These are phyloP conservation scores for Circinella minor DNA, from an alignment of 371 early-diverging fungal genomes.

Conservation along the genomic window DNA sequence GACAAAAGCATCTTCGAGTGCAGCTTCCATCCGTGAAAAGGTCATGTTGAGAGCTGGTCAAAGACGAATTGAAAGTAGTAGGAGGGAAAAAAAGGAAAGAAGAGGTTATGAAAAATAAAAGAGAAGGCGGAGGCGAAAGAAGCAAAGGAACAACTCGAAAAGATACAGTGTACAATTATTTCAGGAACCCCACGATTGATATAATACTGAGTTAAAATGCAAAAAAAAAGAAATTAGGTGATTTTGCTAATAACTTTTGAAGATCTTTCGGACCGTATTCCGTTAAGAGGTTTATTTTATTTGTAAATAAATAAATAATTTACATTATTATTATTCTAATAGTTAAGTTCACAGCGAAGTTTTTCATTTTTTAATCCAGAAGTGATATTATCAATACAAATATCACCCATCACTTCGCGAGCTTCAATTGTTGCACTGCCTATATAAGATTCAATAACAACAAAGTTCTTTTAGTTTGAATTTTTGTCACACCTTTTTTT, in stretches of 20 bases:
- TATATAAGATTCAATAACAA: not conserved
- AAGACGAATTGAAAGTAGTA: not conserved
- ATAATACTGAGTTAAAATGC: not conserved
- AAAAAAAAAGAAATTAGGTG: too few species aligned
- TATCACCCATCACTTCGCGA: constrained; percentile 77
- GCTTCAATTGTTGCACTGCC: constrained; percentile 87
- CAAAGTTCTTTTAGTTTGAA: not conserved
- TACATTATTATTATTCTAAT: not conserved
- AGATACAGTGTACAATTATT: not conserved
- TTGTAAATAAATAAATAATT: too few species aligned
- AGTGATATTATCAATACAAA: constrained; percentile 41
- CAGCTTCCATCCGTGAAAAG: constrained; percentile 55
- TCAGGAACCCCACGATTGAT: not conserved
- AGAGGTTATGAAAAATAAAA: not conserved
- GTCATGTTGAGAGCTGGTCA: constrained; percentile 32
- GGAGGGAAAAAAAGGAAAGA: not conserved
- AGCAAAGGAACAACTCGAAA: not conserved
- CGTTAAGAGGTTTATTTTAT: too few species aligned
- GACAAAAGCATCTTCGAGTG: constrained; percentile 58
- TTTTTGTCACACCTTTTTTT: not conserved
- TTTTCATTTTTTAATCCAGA: constrained; percentile 26
- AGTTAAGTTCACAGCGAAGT: constrained; percentile 28
- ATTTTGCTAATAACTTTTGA: too few species aligned
- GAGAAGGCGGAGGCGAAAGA: constrained; percentile 7
- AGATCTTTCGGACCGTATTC: too few species aligned